Percentiles rank a stretch among this genome's conserved stretches.
Evolutionary conservation across 192 early-diverging fungal species (phyloP).

Genomic region (Umbelopsis sp.): DNA sequence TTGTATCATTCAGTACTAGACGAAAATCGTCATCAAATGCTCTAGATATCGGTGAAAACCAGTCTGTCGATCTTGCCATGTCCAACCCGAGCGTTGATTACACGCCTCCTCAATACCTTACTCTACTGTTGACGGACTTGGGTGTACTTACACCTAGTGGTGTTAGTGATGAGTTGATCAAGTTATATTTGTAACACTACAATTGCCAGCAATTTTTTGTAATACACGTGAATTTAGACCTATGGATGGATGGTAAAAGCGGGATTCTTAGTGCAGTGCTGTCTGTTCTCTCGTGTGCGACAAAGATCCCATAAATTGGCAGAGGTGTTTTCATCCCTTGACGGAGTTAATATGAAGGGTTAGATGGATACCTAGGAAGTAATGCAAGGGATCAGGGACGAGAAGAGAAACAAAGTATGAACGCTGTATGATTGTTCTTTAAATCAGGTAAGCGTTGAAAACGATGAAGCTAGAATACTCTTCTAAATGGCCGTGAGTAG

Average conservation of each 20-base stretch:
- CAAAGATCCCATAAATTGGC: no score
- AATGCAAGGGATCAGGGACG: no score
- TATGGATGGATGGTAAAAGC: neutral
- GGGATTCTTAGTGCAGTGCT: no score
- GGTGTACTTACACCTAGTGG: constrained; percentile 91
- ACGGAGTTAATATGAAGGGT: no score
- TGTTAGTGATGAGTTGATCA: constrained; percentile 85
- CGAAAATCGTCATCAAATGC: constrained; percentile 25
- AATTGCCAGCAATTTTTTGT: neutral
- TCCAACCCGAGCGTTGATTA: constrained; percentile 88
- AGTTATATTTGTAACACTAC: constrained; percentile 67
- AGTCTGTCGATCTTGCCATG: constrained; percentile 27
- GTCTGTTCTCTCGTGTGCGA: no score
- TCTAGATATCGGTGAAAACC: neutral
- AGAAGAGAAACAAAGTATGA: no score
- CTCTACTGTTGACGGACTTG: constrained; percentile 86
- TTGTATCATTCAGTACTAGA: constrained; percentile 49
- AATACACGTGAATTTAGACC: neutral
- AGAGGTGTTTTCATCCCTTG: no score
- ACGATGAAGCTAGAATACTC: no score
- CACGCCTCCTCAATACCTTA: constrained; percentile 91
- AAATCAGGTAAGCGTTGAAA: no score
- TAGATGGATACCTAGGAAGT: no score
- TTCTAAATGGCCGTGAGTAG: no score
- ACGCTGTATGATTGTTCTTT: no score